phyloP scores from a whole-genome alignment of 192 early-diverging fungal species.

The Lobosporangium transversale region DNA sequence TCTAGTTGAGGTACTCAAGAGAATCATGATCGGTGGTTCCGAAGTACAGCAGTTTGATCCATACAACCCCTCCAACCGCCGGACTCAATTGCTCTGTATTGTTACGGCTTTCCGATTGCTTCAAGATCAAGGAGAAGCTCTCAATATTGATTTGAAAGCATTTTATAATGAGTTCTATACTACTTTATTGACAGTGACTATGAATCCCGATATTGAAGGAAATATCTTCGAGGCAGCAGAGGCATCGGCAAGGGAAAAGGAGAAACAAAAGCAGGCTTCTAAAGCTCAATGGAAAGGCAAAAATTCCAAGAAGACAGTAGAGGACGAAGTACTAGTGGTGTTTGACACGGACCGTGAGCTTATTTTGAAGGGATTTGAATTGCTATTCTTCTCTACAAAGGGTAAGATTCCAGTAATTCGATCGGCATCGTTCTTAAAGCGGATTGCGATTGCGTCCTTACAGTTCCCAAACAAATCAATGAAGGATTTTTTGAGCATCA shows the following conservation, averaged over 20 bases:
- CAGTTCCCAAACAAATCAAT: slow-evolving; percentile 82
- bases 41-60: slow-evolving; percentile 55
- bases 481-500: slow-evolving; percentile 71
- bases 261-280: slow-evolving; percentile 39
- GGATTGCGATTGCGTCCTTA: slow-evolving; percentile 74
- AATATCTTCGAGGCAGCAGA: slow-evolving; percentile 51
- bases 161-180: slow-evolving; percentile 90
- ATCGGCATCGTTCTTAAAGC: slow-evolving; percentile 90
- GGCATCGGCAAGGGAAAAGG: slow-evolving; percentile 43
- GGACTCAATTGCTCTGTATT: slow-evolving; percentile 86
- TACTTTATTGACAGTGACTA: slow-evolving; percentile 74
- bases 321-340: slow-evolving; percentile 53
- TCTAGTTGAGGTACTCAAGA: slow-evolving; percentile 84
- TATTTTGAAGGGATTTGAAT: slow-evolving; percentile 83
- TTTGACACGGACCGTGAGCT: slow-evolving; percentile 81
- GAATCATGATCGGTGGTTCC: slow-evolving; percentile 75
- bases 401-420: slow-evolving; percentile 80
- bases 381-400: slow-evolving; percentile 81
- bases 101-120: slow-evolving; percentile 90
- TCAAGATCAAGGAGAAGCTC: slow-evolving; percentile 89
- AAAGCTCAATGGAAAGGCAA: slow-evolving; percentile 44
- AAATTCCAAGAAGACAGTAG: slow-evolving; percentile 30
- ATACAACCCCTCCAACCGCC: slow-evolving; percentile 60
- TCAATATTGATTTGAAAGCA: slow-evolving; percentile 92
- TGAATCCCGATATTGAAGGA: slow-evolving; percentile 71